Conservation (phyloP, 805 yeast genomes). For the Torulaspora quercuum region DNA sequence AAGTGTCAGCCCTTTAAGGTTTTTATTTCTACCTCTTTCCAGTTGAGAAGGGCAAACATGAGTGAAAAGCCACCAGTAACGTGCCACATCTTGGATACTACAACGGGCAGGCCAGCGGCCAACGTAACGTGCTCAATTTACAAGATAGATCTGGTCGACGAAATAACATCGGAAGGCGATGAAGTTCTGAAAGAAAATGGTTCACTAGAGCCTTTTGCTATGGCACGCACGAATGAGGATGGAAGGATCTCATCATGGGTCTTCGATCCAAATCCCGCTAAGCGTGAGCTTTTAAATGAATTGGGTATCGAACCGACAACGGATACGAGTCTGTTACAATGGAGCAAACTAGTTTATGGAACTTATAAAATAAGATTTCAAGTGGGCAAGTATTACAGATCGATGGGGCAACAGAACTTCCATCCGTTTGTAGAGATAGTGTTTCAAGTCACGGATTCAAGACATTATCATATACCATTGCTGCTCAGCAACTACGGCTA, state of each 20-base stretch:
- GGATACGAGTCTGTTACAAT: slow-evolving; percentile 27
- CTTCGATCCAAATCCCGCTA: slow-evolving; percentile 38
- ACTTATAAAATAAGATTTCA: slow-evolving; percentile 72
- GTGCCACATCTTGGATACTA: slow-evolving; percentile 86
- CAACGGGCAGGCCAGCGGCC: slow-evolving; percentile 75
- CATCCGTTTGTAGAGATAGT: slow-evolving; percentile 85
- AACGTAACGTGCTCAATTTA: slow-evolving; percentile 67
- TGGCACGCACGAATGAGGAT: slow-evolving; percentile 68
- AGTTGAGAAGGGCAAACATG: slow-evolving; percentile 4
- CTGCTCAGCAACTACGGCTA: slow-evolving; percentile 81
- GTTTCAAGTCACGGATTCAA: slow-evolving; percentile 61
- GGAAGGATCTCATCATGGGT: slow-evolving; percentile 78
- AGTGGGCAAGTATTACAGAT: slow-evolving; percentile 61
- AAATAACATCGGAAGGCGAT: slow-evolving; percentile 14
- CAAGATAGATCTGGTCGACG: slow-evolving; percentile 27
- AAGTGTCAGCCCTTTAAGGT: too few species aligned
- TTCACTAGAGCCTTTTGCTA: slow-evolving; percentile 50
- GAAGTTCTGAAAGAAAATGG: slow-evolving; percentile 33
- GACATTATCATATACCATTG: slow-evolving; percentile 88
- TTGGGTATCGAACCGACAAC: slow-evolving; percentile 34
- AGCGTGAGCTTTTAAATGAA: slow-evolving; percentile 15
- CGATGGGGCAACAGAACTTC: slow-evolving; percentile 49
- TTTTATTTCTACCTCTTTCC: not conserved
- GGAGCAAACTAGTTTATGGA: slow-evolving; percentile 56
- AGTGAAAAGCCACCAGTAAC: slow-evolving; percentile 56